phyloP scores from a whole-genome alignment of 108 stramenopile species.

The Fragilariopsis cylindrus region DNA sequence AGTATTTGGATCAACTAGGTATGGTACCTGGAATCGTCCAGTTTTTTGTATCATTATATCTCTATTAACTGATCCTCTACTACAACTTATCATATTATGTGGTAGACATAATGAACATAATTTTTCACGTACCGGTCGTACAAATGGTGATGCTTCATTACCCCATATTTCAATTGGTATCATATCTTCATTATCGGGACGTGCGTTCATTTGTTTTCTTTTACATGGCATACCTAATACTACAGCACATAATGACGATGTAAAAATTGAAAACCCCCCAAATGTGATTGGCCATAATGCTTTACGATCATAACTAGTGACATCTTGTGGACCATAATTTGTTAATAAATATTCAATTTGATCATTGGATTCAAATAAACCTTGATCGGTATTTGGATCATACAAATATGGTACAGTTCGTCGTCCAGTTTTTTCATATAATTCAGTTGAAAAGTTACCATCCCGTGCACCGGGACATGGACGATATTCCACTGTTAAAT shows the following conservation, averaged over 20 bases:
- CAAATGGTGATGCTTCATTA: conserved; percentile 87
- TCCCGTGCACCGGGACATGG: conserved; percentile 67
- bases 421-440: conserved; percentile 47
- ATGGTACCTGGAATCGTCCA: conserved; percentile 89
- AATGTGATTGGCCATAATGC: conserved; percentile 73
- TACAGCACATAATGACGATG: conserved; percentile 51
- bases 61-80: conserved; percentile 81
- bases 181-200: conserved; percentile 78
- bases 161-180: conserved; percentile 80
- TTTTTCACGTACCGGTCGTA: conserved; percentile 74
- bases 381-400: conserved; percentile 74
- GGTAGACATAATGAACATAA: conserved; percentile 73
- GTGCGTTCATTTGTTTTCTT: conserved; percentile 48
- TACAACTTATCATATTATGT: conserved; percentile 73
- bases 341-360: conserved; percentile 82
- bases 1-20: conserved; percentile 86
- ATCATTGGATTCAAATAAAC: conserved; percentile 76
- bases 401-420: conserved; percentile 73
- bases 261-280: conserved; percentile 54
- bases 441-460: conserved; percentile 46
- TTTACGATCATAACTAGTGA: conserved; percentile 45
- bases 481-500: conserved; percentile 75
- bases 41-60: conserved; percentile 69
- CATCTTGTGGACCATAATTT: conserved; percentile 67
- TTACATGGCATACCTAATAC: conserved; percentile 56